Base-by-base conservation (phyloP, 352 stramenopile genomes). In the Globisporangium okanoganense region DNA sequence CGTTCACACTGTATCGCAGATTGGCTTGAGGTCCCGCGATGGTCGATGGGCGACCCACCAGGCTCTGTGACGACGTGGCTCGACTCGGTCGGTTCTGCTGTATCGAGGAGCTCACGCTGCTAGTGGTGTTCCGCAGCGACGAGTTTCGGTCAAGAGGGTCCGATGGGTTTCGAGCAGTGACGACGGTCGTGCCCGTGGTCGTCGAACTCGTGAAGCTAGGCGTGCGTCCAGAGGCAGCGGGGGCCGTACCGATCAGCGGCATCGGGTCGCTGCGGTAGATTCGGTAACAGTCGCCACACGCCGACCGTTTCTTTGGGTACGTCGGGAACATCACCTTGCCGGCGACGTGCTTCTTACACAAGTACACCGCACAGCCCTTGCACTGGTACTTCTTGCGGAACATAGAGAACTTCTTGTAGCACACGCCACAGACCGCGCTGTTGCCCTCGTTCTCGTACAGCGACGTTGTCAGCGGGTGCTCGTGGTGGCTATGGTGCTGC, bases 301-400 rank as follows among this genome's bases (percentile, higher is more conserved):
- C 82, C 0, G 79, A 88, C 24, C 76, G 75, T 64, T 92, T 91
- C 74, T 89, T 89, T 18, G 62, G 40, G 58, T 85, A 78, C 29
- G 73, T 79, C 0, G 76, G 75, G 29, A 88, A 62, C 59, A 81
- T 69, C 29, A 90, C 71, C 61, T 89, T 90, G 25, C 81, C 81
- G 16, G 78, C 79, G n/a, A 92, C 80, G 68, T 92, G 82, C 67
- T 89, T 87, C 62, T 88, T 86, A 56, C 82, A 94, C 50, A 92
- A 67, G 52, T 79, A 87, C 38, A 80, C 75, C 50, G 82, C 84
- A 56, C 85, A 94, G n/a, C 70, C 75, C 65, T 90, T 90, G 78
- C 85, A 94, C 64, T 90, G 79, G 70, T 94, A 90, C 64, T 91
- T 90, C 59, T 89, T 92, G 64, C 85, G 85, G 65, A 94, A 94